Base-by-base conservation (phyloP, 805 yeast species). In the Kodamaea sagamina region DNA sequence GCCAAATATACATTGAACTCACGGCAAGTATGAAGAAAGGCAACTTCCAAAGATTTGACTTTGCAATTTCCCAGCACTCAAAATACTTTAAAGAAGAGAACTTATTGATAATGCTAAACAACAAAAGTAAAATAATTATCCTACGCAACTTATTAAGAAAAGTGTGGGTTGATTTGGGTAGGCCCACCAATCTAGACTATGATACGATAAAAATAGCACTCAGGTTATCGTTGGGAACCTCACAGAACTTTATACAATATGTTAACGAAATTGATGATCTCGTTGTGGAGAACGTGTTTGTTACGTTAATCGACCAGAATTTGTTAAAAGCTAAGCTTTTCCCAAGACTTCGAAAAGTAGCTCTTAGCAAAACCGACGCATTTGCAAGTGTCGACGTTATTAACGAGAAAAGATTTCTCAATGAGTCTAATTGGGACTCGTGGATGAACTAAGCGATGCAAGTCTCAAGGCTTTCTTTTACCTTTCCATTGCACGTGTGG, bases 251-350 rank as follows among this genome's bases (percentile, higher is more conserved):
- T 36, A 18, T 47, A 1, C 41, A 41, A 16, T 32, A 18, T 6
- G 31, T 27, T 8, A 17, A 42, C 19, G 41, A 26, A 9, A 43
- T 63, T n/a, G 63, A 68, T 32, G 79, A 76, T 46, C 38, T 53
- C 10, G 61, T 73, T 28, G 67, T 73, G 8, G 84, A 80, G 46
- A 79, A 77, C 41, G 50, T 80, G 6, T 57, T 79, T 36, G 63
- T 76, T 10, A 60, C 77, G 2, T 51, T 81, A n/a, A 72, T 78
- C 31, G 83, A 78, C 47, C 77, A 76, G 44, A 77, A 75, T 43
- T 54, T 79, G 12, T 51, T 81, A 26, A 77, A 72, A 47, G 85
- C 82, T 0, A 80, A 79, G 45, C 53, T 78, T 0, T 63, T 71
- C 26, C 67, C 78, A 1, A 57, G 71, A 26, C 55, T 65, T 7